These are phyloP conservation scores for Bryum argenteum DNA, from an alignment of 225 moss, liverwort and hornwort genomes.

Conservation along the genomic window DNA sequence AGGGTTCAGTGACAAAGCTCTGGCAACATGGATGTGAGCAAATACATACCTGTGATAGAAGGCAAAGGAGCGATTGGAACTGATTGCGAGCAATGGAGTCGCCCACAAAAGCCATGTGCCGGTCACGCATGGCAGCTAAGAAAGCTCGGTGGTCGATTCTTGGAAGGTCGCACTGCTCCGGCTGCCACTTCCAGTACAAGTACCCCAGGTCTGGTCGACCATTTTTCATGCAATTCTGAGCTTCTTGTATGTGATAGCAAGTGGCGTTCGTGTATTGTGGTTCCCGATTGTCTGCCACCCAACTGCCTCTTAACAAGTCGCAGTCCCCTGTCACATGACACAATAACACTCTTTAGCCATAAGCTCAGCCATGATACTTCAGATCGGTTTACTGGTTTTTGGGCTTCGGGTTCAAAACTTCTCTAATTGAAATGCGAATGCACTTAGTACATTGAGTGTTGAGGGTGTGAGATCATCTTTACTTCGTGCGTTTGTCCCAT, in stretches of 20 bases:
- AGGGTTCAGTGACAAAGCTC: neutral
- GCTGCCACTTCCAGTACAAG: constrained; percentile 82
- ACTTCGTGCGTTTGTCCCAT: constrained; percentile 5
- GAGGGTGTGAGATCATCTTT: constrained; percentile 4
- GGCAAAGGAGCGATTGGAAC: constrained; percentile 79
- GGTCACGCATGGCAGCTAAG: constrained; percentile 53
- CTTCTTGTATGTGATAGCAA: constrained; percentile 51
- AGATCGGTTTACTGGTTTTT: neutral
- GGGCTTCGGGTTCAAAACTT: no score
- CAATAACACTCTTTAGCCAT: neutral
- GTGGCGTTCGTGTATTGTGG: constrained; percentile 63
- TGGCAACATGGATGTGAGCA: neutral
- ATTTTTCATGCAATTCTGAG: constrained; percentile 72
- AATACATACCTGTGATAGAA: constrained; percentile 64
- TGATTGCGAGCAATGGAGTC: constrained; percentile 93
- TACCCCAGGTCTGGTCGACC: constrained; percentile 69
- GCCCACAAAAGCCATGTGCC: constrained; percentile 68
- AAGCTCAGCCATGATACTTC: neutral
- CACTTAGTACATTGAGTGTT: no score
- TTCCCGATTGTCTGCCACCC: constrained; percentile 64
- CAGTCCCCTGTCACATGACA: constrained; percentile 39
- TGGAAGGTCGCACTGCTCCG: constrained; percentile 69
- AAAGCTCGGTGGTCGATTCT: constrained; percentile 52
- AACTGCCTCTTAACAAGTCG: constrained; percentile 69
- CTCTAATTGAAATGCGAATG: no score